Conservation (phyloP, 148 eudicot species). For the Cornus suecica region DNA sequence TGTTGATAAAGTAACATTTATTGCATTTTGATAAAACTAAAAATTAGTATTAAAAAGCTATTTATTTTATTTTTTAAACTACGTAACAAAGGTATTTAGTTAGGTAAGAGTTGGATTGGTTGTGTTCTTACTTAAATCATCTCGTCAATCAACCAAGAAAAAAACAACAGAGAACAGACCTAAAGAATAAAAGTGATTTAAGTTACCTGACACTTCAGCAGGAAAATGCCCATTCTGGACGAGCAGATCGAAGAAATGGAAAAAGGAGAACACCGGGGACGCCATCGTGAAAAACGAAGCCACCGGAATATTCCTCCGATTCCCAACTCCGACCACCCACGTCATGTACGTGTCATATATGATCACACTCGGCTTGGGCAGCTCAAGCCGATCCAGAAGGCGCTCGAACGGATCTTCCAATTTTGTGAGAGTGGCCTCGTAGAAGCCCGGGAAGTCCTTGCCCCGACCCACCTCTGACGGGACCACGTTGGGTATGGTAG, state of each 20-base stretch:
- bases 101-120: no score
- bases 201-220: conserved; percentile 11
- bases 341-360: not conserved
- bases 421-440: conserved; percentile 17
- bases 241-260: conserved; percentile 10
- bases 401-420: conserved; percentile 24
- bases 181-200: no score
- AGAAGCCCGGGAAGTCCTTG: conserved; percentile 11
- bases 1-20: no score
- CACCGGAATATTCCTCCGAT: conserved; percentile 13
- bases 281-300: conserved; percentile 9
- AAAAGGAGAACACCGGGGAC: not conserved
- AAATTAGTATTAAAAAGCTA: no score
- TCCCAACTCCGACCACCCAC: conserved; percentile 14
- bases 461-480: conserved; percentile 26
- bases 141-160: no score
- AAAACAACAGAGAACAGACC: no score
- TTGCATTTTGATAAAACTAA: no score
- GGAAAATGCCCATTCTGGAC: conserved; percentile 14
- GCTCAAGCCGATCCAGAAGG: conserved; percentile 20
- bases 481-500: conserved; percentile 25
- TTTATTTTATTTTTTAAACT: no score
- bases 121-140: no score
- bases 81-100: no score
- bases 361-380: conserved; percentile 8